Evolutionary conservation across 169 alveolate species (phyloP).

Genomic region (Babesia caballi): DNA sequence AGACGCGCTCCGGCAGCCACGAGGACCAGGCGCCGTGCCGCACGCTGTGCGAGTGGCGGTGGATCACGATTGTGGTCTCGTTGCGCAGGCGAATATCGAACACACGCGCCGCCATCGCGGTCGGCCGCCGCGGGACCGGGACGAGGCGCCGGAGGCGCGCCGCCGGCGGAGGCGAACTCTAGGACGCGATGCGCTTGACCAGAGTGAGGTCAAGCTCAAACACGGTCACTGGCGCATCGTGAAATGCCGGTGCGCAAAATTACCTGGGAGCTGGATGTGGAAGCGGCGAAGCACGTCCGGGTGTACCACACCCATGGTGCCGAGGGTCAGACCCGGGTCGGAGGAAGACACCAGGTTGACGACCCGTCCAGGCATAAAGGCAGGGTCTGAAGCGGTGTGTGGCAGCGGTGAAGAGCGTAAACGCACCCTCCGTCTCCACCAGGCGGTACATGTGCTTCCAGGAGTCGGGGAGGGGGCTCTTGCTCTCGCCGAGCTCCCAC

Average conservation of each 20-base stretch:
- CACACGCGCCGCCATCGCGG: constrained; percentile 24
- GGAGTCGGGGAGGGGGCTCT: constrained; percentile 66
- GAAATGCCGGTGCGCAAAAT: not conserved
- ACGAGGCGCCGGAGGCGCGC: constrained; percentile 21
- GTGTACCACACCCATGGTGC: constrained; percentile 91
- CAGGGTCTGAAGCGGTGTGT: constrained; percentile 31
- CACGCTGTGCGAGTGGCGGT: constrained; percentile 36
- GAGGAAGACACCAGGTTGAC: constrained; percentile 54
- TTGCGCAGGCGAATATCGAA: constrained; percentile 31
- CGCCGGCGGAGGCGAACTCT: not conserved
- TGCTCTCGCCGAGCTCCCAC: constrained; percentile 66
- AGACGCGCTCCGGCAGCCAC: constrained; percentile 61
- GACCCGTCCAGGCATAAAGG: constrained; percentile 82
- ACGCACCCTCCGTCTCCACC: constrained; percentile 64
- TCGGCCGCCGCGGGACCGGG: no score
- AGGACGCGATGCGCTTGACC: constrained; percentile 3
- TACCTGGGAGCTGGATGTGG: constrained; percentile 85
- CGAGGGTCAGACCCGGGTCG: constrained; percentile 68
- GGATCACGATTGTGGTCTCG: constrained; percentile 48
- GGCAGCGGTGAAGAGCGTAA: not conserved
- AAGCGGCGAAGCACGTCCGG: constrained; percentile 90
- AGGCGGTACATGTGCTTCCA: constrained; percentile 47
- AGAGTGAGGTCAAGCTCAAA: constrained; percentile 62
- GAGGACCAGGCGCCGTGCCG: constrained; percentile 57
- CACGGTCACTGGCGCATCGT: constrained; percentile 72